Conservation (phyloP, 2,329 filamentous ascomycete species). For the Coniella lustricola region DNA sequence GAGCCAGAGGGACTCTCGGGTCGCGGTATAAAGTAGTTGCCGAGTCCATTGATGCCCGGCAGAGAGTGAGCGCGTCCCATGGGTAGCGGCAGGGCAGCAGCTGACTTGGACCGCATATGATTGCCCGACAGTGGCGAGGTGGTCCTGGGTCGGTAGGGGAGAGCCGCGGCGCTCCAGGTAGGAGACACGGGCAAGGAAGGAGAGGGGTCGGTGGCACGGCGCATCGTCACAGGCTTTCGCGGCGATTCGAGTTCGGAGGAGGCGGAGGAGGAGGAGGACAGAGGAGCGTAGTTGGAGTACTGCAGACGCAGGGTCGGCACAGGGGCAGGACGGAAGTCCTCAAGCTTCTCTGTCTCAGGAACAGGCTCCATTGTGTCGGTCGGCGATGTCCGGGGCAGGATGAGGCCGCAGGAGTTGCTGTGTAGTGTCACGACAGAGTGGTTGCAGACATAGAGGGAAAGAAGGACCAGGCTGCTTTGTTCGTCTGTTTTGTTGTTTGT, state of each 20-base stretch:
- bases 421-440: conserved; percentile 7
- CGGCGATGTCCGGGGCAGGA: conserved; percentile 17
- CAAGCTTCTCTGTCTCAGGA: conserved; percentile 61
- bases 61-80: conserved; percentile 60
- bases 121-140: conserved; percentile 52
- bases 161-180: conserved; percentile 38
- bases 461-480: not conserved
- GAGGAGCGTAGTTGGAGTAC: conserved; percentile 25
- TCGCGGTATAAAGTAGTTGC: conserved; percentile 50
- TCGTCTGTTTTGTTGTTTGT: too few species aligned
- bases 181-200: conserved; percentile 46
- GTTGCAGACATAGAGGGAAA: conserved; percentile 4
- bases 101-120: conserved; percentile 53
- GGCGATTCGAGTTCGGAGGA: conserved; percentile 33
- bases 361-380: conserved; percentile 52
- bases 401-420: not conserved
- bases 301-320: conserved; percentile 47
- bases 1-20: conserved; percentile 47
- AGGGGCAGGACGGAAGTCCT: conserved; percentile 55
- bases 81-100: conserved; percentile 44
- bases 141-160: conserved; percentile 56
- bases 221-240: conserved; percentile 46
- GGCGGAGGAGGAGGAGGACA: conserved; percentile 19
- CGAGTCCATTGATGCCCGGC: conserved; percentile 54
- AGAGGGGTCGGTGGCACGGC: conserved; percentile 52